A percentile compares a stretch with the other conserved stretches of the same genome.
Evolutionary conservation across 768 basidiomycete genomes (phyloP).

Genomic region (Suillus bovinus): DNA sequence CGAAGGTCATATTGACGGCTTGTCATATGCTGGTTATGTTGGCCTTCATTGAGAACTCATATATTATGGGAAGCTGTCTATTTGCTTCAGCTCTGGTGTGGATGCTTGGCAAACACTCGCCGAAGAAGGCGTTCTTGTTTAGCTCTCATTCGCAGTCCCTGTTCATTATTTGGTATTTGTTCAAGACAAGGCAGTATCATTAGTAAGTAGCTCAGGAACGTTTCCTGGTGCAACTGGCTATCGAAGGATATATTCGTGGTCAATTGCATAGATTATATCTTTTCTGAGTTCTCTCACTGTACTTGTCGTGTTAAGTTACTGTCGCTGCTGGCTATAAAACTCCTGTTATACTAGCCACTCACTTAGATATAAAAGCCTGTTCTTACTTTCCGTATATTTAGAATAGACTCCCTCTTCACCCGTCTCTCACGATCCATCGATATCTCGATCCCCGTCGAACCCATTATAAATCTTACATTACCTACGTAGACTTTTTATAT

Average conservation of each 20-base stretch:
- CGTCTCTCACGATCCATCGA: too few species aligned
- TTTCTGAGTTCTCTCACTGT: background rate
- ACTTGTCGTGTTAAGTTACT: background rate
- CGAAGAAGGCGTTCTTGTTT: background rate
- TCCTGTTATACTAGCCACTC: too few species aligned
- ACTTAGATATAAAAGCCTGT: too few species aligned
- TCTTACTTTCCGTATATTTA: too few species aligned
- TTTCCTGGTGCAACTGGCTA: background rate
- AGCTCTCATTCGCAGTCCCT: background rate
- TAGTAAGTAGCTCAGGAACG: background rate
- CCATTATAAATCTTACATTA: too few species aligned
- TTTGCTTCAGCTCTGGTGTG: background rate
- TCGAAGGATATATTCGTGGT: background rate
- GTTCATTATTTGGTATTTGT: background rate
- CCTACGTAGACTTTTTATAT: background rate
- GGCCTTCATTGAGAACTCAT: background rate
- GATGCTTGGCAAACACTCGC: background rate
- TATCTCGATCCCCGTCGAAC: too few species aligned
- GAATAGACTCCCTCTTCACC: too few species aligned
- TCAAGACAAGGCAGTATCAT: background rate
- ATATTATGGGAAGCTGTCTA: background rate
- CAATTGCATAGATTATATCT: background rate
- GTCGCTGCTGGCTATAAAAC: too few species aligned
- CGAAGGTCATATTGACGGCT: background rate
- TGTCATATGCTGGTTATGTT: conserved; percentile 1